Conservation (phyloP, 1,284 basidiomycete genomes). For the Coniophora puteana region DNA sequence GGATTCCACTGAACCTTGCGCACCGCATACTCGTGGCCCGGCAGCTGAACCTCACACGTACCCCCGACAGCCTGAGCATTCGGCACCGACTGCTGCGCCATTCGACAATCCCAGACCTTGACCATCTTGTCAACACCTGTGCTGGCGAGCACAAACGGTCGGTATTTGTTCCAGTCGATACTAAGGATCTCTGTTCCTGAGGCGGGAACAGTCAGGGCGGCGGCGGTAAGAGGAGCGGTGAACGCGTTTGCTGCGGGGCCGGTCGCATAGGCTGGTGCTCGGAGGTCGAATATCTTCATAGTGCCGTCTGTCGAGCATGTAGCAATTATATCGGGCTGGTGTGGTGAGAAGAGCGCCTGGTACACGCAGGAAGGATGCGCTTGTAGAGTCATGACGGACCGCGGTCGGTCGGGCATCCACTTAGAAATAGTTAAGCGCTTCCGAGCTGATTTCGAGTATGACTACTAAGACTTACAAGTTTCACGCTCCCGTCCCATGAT, state of each 20-base stretch:
- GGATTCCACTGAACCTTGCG: constrained; percentile 80
- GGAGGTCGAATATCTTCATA: constrained; percentile 78
- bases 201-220: constrained; percentile 68
- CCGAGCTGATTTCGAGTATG: background rate
- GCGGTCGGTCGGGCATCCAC: constrained; percentile 85
- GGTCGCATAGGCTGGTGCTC: constrained; percentile 46
- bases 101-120: constrained; percentile 85
- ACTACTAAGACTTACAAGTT: constrained; percentile 59
- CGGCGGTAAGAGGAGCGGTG: constrained; percentile 57
- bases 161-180: constrained; percentile 93
- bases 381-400: constrained; percentile 77
- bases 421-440: constrained; percentile 27
- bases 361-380: constrained; percentile 87
- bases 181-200: constrained; percentile 71
- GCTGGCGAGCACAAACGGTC: constrained; percentile 74
- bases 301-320: constrained; percentile 86
- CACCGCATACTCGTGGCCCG: constrained; percentile 81
- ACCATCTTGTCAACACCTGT: constrained; percentile 78
- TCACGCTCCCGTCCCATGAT: constrained; percentile 91
- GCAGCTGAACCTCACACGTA: constrained; percentile 59
- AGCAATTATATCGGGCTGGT: constrained; percentile 77
- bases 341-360: constrained; percentile 88
- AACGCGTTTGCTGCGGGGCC: constrained; percentile 48
- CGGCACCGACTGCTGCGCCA: constrained; percentile 54
- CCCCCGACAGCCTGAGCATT: constrained; percentile 56